phyloP scores from a whole-genome alignment of 305 asterid species.

The Fraxinus platypoda region DNA sequence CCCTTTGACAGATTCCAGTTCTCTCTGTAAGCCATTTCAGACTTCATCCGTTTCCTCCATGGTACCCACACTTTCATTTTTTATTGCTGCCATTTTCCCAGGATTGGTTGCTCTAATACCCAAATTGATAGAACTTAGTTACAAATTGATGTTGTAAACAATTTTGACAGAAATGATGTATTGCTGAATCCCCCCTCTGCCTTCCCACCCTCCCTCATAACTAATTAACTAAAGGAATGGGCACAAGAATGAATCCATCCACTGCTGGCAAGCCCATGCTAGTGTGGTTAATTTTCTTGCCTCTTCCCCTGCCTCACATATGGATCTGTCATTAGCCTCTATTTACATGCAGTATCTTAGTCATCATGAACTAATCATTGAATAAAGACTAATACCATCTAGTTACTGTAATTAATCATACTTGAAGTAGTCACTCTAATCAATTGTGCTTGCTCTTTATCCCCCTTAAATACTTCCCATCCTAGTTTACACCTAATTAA shows the following conservation, averaged over 20 bases:
- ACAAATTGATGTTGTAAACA: not conserved
- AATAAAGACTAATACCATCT: not conserved
- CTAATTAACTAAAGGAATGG: not conserved
- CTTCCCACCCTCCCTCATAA: not conserved
- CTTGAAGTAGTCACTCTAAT: not conserved
- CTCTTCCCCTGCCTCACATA: not conserved
- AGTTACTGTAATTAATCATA: not conserved
- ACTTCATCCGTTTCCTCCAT: not conserved
- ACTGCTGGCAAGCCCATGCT: not conserved
- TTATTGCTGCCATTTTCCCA: not conserved
- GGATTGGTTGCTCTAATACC: not conserved
- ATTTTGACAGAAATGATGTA: not conserved
- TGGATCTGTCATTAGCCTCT: not conserved
- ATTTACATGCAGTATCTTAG: not conserved
- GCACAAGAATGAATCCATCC: not conserved
- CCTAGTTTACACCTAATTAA: not conserved
- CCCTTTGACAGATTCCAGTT: not conserved
- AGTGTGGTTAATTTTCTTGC: not conserved
- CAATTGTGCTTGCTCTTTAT: not conserved
- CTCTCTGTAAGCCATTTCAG: not conserved
- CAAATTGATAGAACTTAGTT: not conserved
- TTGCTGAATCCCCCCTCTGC: not conserved
- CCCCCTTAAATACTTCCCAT: not conserved
- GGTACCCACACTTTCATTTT: not conserved
- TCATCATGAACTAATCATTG: not conserved